Percentiles rank a stretch among this genome's conserved stretches.
These are phyloP conservation scores for Diaporthe vexans DNA, from an alignment of 2,329 filamentous ascomycete species.

Conservation along the genomic window DNA sequence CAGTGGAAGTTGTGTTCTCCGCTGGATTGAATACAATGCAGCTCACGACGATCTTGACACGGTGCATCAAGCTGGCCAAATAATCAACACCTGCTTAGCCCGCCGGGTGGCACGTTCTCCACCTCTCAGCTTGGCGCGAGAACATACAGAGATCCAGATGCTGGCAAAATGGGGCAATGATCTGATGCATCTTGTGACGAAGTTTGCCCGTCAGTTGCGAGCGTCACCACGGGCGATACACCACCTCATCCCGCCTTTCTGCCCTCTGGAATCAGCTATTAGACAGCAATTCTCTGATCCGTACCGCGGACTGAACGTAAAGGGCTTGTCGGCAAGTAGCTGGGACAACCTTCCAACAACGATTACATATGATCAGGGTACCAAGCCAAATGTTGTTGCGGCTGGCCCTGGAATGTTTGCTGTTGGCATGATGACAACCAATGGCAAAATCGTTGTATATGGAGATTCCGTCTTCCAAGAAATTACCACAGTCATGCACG, in stretches of 20 bases:
- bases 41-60: slow-evolving; percentile 41
- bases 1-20: slow-evolving; percentile 37
- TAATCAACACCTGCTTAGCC: slow-evolving; percentile 37
- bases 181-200: slow-evolving; percentile 44
- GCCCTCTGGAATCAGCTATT: slow-evolving; percentile 45
- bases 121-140: not conserved
- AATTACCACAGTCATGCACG: not conserved
- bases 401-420: slow-evolving; percentile 40
- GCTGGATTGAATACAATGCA: slow-evolving; percentile 46
- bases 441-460: slow-evolving; percentile 9
- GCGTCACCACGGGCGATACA: slow-evolving; percentile 44
- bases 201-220: slow-evolving; percentile 43
- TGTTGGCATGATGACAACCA: slow-evolving; percentile 38
- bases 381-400: slow-evolving; percentile 37
- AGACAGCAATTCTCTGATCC: slow-evolving; percentile 43
- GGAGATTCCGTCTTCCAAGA: slow-evolving; percentile 16
- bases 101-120: slow-evolving; percentile 40
- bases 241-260: slow-evolving; percentile 47
- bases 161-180: slow-evolving; percentile 46
- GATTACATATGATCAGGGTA: slow-evolving; percentile 40
- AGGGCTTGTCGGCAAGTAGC: slow-evolving; percentile 31
- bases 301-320: slow-evolving; percentile 43
- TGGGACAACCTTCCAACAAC: slow-evolving; percentile 48
- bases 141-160: slow-evolving; percentile 37
- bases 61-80: slow-evolving; percentile 46